Conservation (phyloP, 495 filamentous ascomycete genomes). For the Neurospora africana region DNA sequence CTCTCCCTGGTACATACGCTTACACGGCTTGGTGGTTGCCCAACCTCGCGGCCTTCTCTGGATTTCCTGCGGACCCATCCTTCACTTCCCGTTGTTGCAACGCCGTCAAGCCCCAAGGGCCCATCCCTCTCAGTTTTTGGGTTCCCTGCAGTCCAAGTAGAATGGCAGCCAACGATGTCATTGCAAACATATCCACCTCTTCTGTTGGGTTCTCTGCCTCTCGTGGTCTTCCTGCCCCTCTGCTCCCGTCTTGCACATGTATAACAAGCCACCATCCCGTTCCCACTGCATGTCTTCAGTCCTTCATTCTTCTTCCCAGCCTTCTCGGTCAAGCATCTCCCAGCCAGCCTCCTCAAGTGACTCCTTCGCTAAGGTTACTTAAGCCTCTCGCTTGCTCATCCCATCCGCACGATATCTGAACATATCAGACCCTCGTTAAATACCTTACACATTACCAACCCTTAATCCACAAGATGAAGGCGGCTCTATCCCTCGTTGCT, state of each 20-base stretch:
- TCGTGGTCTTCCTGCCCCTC: not conserved
- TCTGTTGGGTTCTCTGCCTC: not conserved
- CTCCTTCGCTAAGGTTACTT: conserved; percentile 41
- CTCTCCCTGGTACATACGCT: not conserved
- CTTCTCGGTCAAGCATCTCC: conserved; percentile 14
- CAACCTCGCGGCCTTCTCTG: conserved; percentile 9
- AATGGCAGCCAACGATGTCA: conserved; percentile 8
- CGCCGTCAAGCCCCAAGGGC: not conserved
- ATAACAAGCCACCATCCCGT: conserved; percentile 25
- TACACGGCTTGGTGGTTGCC: conserved; percentile 3
- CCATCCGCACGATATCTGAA: not conserved
- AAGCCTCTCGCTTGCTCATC: conserved; percentile 18
- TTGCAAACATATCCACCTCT: not conserved
- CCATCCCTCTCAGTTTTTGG: not conserved
- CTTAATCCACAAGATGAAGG: conserved; percentile 28
- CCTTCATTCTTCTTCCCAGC: conserved; percentile 8
- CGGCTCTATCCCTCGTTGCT: conserved; percentile 26
- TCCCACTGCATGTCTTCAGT: conserved; percentile 1
- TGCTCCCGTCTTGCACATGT: conserved; percentile 8
- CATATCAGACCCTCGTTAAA: conserved; percentile 15
- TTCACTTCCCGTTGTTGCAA: conserved; percentile 3
- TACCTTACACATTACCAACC: conserved; percentile 3
- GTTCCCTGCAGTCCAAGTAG: conserved; percentile 10
- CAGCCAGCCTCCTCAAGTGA: conserved; percentile 24
- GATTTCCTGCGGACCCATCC: conserved; percentile 1